Evolutionary conservation across 495 filamentous ascomycete genomes (phyloP).

Genomic region (Neurospora terricola): DNA sequence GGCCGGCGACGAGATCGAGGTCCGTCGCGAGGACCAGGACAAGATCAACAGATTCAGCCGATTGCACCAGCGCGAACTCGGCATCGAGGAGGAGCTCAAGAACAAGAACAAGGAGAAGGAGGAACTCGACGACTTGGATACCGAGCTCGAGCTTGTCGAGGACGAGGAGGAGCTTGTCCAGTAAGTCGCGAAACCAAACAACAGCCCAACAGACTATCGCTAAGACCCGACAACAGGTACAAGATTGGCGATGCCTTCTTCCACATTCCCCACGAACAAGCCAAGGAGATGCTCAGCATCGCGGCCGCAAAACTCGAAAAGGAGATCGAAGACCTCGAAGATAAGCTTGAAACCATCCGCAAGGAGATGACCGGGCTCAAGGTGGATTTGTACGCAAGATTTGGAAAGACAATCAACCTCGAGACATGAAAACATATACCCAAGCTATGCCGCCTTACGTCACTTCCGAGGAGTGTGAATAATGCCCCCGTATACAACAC

Average conservation of each 20-base stretch:
- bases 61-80: conserved; percentile 74
- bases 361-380: conserved; percentile 85
- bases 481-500: not conserved
- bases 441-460: not conserved
- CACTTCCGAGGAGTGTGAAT: not conserved
- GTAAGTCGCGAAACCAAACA: conserved; percentile 36
- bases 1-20: conserved; percentile 71
- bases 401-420: conserved; percentile 90
- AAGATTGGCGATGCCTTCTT: conserved; percentile 96
- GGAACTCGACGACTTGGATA: conserved; percentile 85
- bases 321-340: conserved; percentile 67
- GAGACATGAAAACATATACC: conserved; percentile 53
- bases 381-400: conserved; percentile 83
- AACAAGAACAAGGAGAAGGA: conserved; percentile 95
- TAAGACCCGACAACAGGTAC: conserved; percentile 50
- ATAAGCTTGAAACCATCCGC: conserved; percentile 58
- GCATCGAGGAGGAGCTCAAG: conserved; percentile 73
- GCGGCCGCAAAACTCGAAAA: conserved; percentile 63
- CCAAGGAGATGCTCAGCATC: conserved; percentile 67
- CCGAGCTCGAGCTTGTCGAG: conserved; percentile 73
- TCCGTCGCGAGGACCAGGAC: conserved; percentile 93
- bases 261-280: conserved; percentile 70
- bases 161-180: conserved; percentile 91
- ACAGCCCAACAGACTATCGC: not conserved
- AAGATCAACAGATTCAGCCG: conserved; percentile 98